These are phyloP conservation scores for Paramecium biaurelia DNA, from an alignment of 73 alveolate genomes.

Conservation along the genomic window DNA sequence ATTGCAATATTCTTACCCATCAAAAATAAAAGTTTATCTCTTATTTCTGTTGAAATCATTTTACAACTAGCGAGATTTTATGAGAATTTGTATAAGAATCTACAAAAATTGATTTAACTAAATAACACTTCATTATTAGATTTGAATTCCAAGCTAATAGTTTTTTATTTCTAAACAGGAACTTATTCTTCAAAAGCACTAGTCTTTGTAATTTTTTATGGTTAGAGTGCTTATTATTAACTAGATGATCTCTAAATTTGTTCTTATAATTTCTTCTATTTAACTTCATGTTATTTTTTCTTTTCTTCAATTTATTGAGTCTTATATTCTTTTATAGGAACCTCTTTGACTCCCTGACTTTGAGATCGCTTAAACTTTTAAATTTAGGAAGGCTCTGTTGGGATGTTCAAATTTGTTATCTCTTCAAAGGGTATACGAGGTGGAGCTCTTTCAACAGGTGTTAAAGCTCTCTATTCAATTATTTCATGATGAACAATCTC, in stretches of 20 bases:
- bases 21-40: slow-evolving; percentile 23
- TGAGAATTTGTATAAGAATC: slow-evolving; percentile 46
- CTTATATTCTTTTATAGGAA: not conserved
- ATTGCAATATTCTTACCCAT: slow-evolving; percentile 50
- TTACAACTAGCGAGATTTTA: not conserved
- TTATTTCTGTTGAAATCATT: not conserved
- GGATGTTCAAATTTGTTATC: not conserved
- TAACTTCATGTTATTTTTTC: not conserved
- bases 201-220: not conserved
- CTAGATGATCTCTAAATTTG: slow-evolving; percentile 30
- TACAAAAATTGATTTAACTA: slow-evolving; percentile 45
- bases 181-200: slow-evolving; percentile 45
- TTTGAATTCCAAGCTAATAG: slow-evolving; percentile 32
- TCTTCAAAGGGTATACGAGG: not conserved
- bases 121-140: slow-evolving; percentile 7
- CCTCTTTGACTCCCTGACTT: slow-evolving; percentile 38
- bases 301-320: not conserved
- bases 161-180: not conserved
- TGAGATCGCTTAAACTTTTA: slow-evolving; percentile 19
- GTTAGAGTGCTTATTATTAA: not conserved
- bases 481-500: slow-evolving; percentile 16
- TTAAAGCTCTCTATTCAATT: not conserved
- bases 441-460: slow-evolving; percentile 47
- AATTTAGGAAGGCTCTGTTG: not conserved
- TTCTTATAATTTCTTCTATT: not conserved